Evolutionary conservation across 192 early-diverging fungal species (phyloP).

Genomic region (Coemansia sp.): DNA sequence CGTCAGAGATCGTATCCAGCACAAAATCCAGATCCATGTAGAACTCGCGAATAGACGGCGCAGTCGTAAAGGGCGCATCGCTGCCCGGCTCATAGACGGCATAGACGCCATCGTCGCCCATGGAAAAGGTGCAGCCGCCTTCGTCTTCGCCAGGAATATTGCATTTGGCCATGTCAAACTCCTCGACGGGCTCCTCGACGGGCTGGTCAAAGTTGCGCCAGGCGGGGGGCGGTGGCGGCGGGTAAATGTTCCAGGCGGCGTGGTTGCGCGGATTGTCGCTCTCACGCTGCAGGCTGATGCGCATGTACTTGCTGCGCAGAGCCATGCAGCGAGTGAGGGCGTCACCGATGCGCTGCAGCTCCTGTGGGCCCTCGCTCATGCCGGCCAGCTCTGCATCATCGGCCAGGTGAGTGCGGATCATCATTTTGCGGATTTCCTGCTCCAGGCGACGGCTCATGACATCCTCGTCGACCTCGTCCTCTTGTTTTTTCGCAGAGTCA

Average conservation of each 20-base stretch:
- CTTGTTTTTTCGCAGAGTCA: neutral
- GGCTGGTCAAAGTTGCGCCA: constrained; percentile 57
- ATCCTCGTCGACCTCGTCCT: constrained; percentile 16
- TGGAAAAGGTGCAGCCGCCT: neutral
- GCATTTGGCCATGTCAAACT: constrained; percentile 10
- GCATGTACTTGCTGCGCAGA: constrained; percentile 84
- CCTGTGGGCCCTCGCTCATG: constrained; percentile 23
- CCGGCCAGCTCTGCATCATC: constrained; percentile 17
- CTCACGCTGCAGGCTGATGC: constrained; percentile 59
- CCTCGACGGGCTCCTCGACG: neutral
- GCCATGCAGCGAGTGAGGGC: constrained; percentile 67
- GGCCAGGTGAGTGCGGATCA: constrained; percentile 16
- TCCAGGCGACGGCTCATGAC: constrained; percentile 25
- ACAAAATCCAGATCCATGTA: constrained; percentile 82
- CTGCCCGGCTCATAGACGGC: constrained; percentile 46
- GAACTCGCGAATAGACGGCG: constrained; percentile 79
- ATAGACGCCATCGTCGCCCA: constrained; percentile 55
- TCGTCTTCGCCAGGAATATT: no score
- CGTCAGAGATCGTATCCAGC: constrained; percentile 71
- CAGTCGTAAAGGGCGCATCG: constrained; percentile 39
- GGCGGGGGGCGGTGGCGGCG: constrained; percentile 70
- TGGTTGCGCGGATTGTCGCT: constrained; percentile 82
- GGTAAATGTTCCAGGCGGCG: constrained; percentile 79
- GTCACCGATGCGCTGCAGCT: constrained; percentile 34
- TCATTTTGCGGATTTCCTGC: constrained; percentile 39